Conservation (phyloP, 1,139 yeast genomes). For the Candida pseudoviswanathii region DNA sequence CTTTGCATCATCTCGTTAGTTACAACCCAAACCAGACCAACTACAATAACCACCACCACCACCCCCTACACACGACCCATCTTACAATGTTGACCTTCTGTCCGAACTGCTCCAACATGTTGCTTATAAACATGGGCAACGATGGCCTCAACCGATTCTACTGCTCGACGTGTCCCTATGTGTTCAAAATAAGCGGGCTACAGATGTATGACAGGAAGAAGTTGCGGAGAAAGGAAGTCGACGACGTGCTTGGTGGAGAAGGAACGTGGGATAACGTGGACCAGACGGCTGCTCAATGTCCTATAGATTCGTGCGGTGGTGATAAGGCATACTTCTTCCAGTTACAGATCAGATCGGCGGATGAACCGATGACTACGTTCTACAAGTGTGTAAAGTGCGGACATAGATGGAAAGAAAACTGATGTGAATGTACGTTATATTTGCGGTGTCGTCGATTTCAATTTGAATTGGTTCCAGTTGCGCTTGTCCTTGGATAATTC, state of each 20-base stretch:
- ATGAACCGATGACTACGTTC: constrained; percentile 95
- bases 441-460: constrained; percentile 9
- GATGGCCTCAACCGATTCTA: constrained; percentile 59
- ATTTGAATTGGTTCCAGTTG: constrained; percentile 12
- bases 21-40: neutral
- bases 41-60: neutral
- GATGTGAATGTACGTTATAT: constrained; percentile 44
- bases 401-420: constrained; percentile 96
- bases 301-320: constrained; percentile 80
- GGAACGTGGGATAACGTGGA: constrained; percentile 99
- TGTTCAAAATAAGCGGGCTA: constrained; percentile 80
- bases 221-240: constrained; percentile 86
- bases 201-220: constrained; percentile 84
- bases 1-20: neutral
- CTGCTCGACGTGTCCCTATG: constrained; percentile 94
- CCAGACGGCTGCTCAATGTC: constrained; percentile 87
- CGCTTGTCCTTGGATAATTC: constrained; percentile 11
- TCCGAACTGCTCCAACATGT: constrained; percentile 91
- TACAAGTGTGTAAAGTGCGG: constrained; percentile 92
- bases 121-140: constrained; percentile 49
- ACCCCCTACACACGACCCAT: neutral
- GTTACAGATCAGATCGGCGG: constrained; percentile 90
- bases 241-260: constrained; percentile 94
- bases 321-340: constrained; percentile 96
- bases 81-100: constrained; percentile 84